Conservation (phyloP, 495 filamentous ascomycete genomes). For the Penicillium antarcticum region DNA sequence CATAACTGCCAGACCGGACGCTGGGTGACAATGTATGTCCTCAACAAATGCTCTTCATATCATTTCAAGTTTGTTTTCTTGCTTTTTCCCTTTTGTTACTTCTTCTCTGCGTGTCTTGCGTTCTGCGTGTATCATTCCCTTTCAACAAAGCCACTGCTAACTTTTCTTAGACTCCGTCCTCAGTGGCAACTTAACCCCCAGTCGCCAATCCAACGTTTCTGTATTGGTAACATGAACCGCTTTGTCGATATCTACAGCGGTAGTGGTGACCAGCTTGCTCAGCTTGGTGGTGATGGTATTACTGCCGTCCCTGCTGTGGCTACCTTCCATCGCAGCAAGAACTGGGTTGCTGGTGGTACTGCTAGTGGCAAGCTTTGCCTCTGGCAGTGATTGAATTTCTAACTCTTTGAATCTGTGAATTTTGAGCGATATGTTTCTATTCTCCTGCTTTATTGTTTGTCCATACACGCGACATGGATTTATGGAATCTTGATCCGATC, state of each 20-base stretch:
- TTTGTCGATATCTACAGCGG: slow-evolving; percentile 87
- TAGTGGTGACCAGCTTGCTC: slow-evolving; percentile 82
- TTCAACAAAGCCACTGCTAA: neutral
- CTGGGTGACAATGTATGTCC: slow-evolving; percentile 66
- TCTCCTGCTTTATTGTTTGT: too few relatives aligned
- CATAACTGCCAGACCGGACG: slow-evolving; percentile 97
- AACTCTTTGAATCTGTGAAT: too few relatives aligned
- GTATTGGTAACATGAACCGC: slow-evolving; percentile 96
- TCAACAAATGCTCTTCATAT: too few relatives aligned
- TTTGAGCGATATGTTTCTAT: too few relatives aligned
- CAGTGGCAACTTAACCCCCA: slow-evolving; percentile 84
- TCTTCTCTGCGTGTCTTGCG: neutral
- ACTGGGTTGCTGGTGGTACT: slow-evolving; percentile 92
- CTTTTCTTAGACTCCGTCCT: slow-evolving; percentile 68
- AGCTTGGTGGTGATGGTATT: slow-evolving; percentile 83
- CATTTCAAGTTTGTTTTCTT: neutral
- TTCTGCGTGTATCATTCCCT: neutral
- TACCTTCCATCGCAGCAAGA: slow-evolving; percentile 78
- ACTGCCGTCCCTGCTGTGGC: slow-evolving; percentile 93
- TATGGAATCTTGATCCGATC: too few relatives aligned
- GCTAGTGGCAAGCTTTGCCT: slow-evolving; percentile 89
- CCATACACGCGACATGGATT: too few relatives aligned
- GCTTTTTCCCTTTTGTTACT: neutral
- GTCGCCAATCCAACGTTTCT: slow-evolving; percentile 78
- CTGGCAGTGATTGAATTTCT: slow-evolving; percentile 63